These are phyloP conservation scores for Ceriops tagal DNA, from an alignment of 345 rosid species.

Conservation along the genomic window DNA sequence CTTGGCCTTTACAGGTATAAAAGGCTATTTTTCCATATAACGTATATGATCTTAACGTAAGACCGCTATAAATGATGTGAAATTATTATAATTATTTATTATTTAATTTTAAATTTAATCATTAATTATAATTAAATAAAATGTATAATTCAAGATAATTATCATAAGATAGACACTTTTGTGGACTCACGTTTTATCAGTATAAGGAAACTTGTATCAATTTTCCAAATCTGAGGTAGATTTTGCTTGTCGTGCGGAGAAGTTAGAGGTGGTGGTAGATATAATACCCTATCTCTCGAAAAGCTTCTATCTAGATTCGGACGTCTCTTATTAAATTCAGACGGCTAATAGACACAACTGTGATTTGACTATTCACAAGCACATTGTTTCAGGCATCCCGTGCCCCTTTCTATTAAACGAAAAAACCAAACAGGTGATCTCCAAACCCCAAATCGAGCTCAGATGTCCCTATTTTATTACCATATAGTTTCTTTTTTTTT, in stretches of 20 bases:
- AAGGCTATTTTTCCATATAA: neutral
- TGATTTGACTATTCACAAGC: slow-evolving; percentile 24
- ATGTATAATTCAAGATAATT: too few relatives aligned
- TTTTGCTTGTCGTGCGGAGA: slow-evolving; percentile 1
- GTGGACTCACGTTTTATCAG: too few relatives aligned
- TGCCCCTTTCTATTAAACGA: slow-evolving; percentile 19
- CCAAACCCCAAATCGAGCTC: slow-evolving; percentile 5
- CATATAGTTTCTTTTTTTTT: neutral
- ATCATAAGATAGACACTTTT: too few relatives aligned
- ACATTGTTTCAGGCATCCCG: slow-evolving; percentile 15
- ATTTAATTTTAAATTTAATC: too few relatives aligned
- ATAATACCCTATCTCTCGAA: slow-evolving; percentile 25
- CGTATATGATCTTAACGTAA: too few relatives aligned
- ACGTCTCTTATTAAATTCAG: slow-evolving; percentile 32
- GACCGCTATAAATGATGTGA: too few relatives aligned
- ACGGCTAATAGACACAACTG: slow-evolving; percentile 35
- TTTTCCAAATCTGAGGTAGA: neutral
- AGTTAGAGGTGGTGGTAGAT: slow-evolving; percentile 16
- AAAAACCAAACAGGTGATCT: slow-evolving; percentile 26
- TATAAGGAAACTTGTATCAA: too few relatives aligned
- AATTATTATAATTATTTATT: too few relatives aligned
- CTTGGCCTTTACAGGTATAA: slow-evolving; percentile 5
- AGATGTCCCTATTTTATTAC: neutral
- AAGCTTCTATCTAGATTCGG: slow-evolving; percentile 38
- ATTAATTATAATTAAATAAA: too few relatives aligned